Evolutionary conservation across 2,329 filamentous ascomycete species (phyloP), one percentile per base, ranked within the genome.

Genomic region (Karstenula rhodostoma): DNA sequence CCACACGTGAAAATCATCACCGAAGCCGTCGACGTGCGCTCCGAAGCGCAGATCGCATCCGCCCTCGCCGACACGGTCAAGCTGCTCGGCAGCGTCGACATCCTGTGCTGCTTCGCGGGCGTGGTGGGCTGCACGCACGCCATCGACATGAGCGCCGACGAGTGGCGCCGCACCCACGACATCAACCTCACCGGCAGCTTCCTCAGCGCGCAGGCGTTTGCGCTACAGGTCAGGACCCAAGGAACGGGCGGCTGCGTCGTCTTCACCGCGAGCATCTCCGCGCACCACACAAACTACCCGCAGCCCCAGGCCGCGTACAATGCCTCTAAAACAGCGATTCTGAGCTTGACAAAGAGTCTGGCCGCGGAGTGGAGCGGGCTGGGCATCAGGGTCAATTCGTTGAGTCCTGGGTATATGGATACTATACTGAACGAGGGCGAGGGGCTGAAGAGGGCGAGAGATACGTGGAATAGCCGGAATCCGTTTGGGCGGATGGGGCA

Each of bases 331-430:
- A 86, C 89, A 0, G 89, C 86, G 0, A 75, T 93, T 1, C 67
- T 90, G 32, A 84, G 86, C 53, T 74, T 93, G 66, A 88, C 86
- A 52, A 86, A 84, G 64, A 88, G 83, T 37, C 77, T 93, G 17
- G 90, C 90, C 0, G 89, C 88, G 0, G 91, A 94, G 75, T 93
- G 90, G 90, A 88, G 88, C 0, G 77, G 81, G 1, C 84, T 89
- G 71, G 90, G 91, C 0, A 91, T 94, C 61, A 78, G 89, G 2
- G 87, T 90, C 5, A 93, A 94, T 67, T 86, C 82, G 19, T 82
- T 94, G 47, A 87, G 84, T 42, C 91, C 91, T 0, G 90, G 90
- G 0, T 93, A 93, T 67, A 92, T 93, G 87, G 90, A 92, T 68
- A 92, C 90, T 0, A 85, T 91, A 13, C 77, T 93, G 50, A 93